Percentiles rank a stretch among this genome's conserved stretches.
These are phyloP conservation scores for Mikania micrantha DNA, from an alignment of 129 eudicot genomes.

Conservation along the genomic window DNA sequence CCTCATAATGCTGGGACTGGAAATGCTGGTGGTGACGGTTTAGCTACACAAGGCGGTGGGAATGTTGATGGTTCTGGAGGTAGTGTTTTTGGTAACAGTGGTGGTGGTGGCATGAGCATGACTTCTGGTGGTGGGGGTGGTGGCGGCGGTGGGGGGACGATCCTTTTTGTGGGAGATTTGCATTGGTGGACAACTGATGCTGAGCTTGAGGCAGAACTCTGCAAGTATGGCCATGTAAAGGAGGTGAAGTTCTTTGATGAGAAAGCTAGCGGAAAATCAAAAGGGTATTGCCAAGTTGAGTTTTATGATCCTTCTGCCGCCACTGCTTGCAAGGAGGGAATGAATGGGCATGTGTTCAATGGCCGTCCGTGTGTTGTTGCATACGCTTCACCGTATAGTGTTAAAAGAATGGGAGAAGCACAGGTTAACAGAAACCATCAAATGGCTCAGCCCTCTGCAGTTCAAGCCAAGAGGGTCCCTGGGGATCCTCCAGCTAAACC, in stretches of 20 bases:
- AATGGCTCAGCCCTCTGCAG: conserved; percentile 30
- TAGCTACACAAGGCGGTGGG: conserved; percentile 9
- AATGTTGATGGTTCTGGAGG: conserved; percentile 13
- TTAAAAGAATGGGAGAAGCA: conserved; percentile 76
- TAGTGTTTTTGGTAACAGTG: conserved; percentile 23
- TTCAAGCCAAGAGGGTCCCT: conserved; percentile 45
- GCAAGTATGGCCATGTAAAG: conserved; percentile 69
- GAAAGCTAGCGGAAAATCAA: conserved; percentile 83
- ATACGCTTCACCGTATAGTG: conserved; percentile 61
- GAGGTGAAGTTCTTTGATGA: conserved; percentile 81
- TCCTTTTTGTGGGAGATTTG: conserved; percentile 79
- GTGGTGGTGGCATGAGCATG: conserved; percentile 16
- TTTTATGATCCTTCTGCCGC: conserved; percentile 68
- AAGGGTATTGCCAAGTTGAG: conserved; percentile 87
- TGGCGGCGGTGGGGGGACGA: conserved; percentile 50
- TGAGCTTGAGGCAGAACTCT: conserved; percentile 59
- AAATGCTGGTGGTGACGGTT: conserved; percentile 23
- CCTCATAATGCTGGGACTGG: conserved; percentile 26
- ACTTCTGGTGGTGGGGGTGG: conserved; percentile 28
- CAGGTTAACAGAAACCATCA: conserved; percentile 61
- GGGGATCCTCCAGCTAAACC: conserved; percentile 40
- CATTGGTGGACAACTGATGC: conserved; percentile 99
- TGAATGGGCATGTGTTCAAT: conserved; percentile 82
- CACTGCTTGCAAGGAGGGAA: conserved; percentile 75
- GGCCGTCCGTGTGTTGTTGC: conserved; percentile 93